Evolutionary conservation across 1,139 yeast species (phyloP).

Genomic region (Candida tetrigidarum): DNA sequence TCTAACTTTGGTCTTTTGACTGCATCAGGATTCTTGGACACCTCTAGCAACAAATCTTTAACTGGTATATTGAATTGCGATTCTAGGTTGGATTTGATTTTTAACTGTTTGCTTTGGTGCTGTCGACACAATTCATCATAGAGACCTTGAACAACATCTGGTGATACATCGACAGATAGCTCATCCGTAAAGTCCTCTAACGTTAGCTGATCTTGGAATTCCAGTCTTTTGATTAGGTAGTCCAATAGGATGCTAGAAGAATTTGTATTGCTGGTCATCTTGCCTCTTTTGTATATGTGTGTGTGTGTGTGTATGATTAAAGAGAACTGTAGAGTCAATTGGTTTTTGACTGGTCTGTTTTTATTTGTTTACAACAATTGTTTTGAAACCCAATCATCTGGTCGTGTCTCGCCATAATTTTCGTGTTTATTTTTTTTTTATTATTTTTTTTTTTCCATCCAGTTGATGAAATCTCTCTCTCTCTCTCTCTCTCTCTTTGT

Average conservation of each 20-base stretch:
- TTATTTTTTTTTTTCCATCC: not conserved
- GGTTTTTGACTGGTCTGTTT: too few species aligned
- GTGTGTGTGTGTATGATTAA: too few species aligned
- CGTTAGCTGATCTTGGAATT: conserved; percentile 13
- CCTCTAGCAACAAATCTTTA: conserved; percentile 10
- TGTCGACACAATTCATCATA: conserved; percentile 26
- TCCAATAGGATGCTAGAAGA: conserved; percentile 16
- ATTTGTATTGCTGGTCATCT: conserved; percentile 8
- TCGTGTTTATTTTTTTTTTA: not conserved
- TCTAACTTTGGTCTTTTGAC: conserved; percentile 7
- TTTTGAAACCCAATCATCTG: not conserved
- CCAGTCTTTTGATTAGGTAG: conserved; percentile 18
- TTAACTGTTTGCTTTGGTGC: conserved; percentile 19
- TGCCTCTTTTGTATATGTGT: too few species aligned
- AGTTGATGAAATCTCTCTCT: not conserved
- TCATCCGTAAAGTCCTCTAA: conserved; percentile 16
- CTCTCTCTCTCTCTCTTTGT: not conserved
- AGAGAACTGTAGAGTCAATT: too few species aligned
- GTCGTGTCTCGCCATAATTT: conserved; percentile 3
- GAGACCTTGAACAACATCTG: conserved; percentile 13
- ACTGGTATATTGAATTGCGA: conserved; percentile 30
- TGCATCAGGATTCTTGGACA: not conserved
- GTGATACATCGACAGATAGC: conserved; percentile 14
- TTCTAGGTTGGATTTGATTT: conserved; percentile 21
- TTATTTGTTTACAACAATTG: too few species aligned